These are phyloP conservation scores for Colletotrichum zoysiae DNA, from an alignment of 2,329 filamentous ascomycete genomes.

Conservation along the genomic window DNA sequence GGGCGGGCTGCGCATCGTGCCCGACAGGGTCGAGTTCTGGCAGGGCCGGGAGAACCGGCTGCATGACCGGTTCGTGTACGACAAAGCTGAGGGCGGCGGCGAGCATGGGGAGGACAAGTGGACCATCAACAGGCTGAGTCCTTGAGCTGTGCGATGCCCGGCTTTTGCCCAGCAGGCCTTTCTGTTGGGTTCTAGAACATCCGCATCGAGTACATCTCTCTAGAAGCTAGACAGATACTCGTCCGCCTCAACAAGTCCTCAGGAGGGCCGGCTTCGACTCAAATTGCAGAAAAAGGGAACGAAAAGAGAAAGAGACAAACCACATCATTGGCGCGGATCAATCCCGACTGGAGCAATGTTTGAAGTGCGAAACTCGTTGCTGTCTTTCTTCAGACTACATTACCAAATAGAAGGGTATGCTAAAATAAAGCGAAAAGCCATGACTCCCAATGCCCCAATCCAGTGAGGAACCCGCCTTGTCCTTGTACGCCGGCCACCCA, in stretches of 20 bases:
- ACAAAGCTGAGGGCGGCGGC: slow-evolving; percentile 63
- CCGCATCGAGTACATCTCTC: too few species aligned
- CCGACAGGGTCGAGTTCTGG: slow-evolving; percentile 94
- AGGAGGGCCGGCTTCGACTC: neutral
- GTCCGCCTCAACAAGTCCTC: neutral
- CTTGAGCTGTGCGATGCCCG: slow-evolving; percentile 55
- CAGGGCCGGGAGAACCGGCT: slow-evolving; percentile 90
- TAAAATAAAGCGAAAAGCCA: neutral
- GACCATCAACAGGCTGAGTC: slow-evolving; percentile 80
- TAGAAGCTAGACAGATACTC: neutral
- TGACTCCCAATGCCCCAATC: slow-evolving; percentile 9
- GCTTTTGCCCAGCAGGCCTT: neutral
- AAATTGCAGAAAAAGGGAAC: too few species aligned
- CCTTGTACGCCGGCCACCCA: slow-evolving; percentile 27
- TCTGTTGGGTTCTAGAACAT: neutral
- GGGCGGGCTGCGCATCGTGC: slow-evolving; percentile 89
- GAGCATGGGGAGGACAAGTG: slow-evolving; percentile 63
- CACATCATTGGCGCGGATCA: neutral
- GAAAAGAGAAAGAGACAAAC: too few species aligned
- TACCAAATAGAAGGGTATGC: slow-evolving; percentile 39
- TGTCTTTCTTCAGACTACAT: slow-evolving; percentile 32
- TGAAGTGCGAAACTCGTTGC: slow-evolving; percentile 8
- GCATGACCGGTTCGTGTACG: slow-evolving; percentile 94
- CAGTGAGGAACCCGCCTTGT: neutral
- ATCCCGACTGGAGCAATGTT: neutral